Evolutionary conservation across 768 basidiomycete species (phyloP).

Genomic region (Rubroboletus satanas): DNA sequence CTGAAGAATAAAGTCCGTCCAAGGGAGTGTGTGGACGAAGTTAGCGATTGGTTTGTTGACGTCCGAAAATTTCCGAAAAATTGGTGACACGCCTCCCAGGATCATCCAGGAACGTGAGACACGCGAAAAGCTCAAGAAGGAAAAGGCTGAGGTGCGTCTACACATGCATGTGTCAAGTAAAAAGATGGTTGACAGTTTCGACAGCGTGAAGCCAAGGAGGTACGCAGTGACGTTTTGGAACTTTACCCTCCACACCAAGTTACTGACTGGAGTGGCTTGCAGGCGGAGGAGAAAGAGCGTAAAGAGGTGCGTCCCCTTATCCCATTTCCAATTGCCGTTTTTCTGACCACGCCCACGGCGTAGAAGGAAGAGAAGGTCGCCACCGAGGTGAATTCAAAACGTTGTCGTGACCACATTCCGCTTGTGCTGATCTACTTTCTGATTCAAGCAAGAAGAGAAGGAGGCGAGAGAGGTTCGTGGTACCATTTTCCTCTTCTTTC

Average conservation of each 20-base stretch:
- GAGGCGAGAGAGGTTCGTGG: slow-evolving; percentile 44
- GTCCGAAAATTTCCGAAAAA: slow-evolving; percentile 4
- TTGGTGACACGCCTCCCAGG: slow-evolving; percentile 29
- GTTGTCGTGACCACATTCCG: not conserved
- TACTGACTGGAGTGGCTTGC: slow-evolving; percentile 5
- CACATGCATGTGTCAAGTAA: not conserved
- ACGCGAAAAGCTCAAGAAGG: slow-evolving; percentile 80
- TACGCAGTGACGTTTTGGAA: slow-evolving; percentile 19
- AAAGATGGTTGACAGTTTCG: slow-evolving; percentile 4
- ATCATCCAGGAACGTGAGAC: slow-evolving; percentile 77
- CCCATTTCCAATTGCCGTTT: not conserved
- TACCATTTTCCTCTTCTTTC: not conserved
- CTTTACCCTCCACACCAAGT: not conserved
- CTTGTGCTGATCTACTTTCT: slow-evolving; percentile 21
- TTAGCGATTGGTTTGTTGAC: slow-evolving; percentile 57
- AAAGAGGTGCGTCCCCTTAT: slow-evolving; percentile 47
- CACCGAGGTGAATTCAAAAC: slow-evolving; percentile 46
- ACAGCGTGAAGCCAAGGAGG: slow-evolving; percentile 76
- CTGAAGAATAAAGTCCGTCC: slow-evolving; percentile 91
- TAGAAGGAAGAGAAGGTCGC: slow-evolving; percentile 51
- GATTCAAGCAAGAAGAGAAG: slow-evolving; percentile 39
- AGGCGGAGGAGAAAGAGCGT: slow-evolving; percentile 59
- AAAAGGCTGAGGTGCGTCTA: slow-evolving; percentile 53
- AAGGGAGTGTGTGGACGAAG: slow-evolving; percentile 78
- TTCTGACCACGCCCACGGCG: slow-evolving; percentile 4